Conservation (phyloP, 345 rosid genomes). For the Brassica carinata region DNA sequence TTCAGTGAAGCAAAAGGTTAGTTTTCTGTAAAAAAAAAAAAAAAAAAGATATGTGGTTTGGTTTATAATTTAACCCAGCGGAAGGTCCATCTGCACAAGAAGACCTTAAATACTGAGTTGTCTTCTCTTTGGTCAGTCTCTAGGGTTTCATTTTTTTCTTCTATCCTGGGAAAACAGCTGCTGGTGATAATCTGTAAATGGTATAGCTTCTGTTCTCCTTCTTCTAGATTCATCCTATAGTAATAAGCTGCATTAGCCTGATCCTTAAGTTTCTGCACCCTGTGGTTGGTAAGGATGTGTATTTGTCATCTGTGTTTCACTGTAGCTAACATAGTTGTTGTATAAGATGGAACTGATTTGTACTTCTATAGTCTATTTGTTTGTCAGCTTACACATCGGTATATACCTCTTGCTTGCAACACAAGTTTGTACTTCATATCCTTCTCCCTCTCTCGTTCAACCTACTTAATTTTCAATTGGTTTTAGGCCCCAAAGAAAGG, state of each 20-base stretch:
- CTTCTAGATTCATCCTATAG: background rate
- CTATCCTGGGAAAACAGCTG: background rate
- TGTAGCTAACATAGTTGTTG: background rate
- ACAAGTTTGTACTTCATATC: background rate
- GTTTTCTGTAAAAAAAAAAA: background rate
- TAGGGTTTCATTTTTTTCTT: constrained; percentile 6
- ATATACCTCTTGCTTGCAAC: background rate
- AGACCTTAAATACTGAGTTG: background rate
- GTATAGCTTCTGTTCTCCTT: background rate
- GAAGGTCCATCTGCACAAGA: constrained; percentile 7
- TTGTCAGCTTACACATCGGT: background rate
- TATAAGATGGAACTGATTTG: background rate
- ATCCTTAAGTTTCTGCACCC: background rate
- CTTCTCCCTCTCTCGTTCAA: background rate
- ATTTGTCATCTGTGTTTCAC: too few species aligned
- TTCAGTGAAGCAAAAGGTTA: background rate
- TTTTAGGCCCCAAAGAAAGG: constrained; percentile 40
- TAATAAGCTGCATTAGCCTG: background rate
- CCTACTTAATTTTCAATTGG: background rate
- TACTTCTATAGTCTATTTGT: background rate
- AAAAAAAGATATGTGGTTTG: background rate
- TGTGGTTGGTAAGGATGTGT: too few species aligned
- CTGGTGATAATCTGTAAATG: constrained; percentile 8
- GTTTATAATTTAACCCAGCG: background rate
- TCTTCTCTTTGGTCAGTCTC: background rate